phyloP scores from a whole-genome alignment of 306 rosid genomes.

The Echinosophora koreensis region DNA sequence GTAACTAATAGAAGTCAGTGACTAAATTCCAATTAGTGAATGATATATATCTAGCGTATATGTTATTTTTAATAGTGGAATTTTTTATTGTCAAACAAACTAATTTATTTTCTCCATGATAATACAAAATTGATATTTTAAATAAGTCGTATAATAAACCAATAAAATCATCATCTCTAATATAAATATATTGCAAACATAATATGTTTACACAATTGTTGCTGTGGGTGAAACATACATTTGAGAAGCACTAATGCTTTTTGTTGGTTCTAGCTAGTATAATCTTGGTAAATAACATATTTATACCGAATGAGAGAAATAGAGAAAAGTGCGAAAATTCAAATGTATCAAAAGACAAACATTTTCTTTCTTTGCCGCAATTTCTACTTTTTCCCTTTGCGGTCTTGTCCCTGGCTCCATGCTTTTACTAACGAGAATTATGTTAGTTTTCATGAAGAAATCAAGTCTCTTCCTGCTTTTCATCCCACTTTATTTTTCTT shows the following conservation, averaged over 20 bases:
- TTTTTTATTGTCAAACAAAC: no score
- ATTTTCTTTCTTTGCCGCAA: constrained; percentile 61
- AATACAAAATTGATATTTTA: no score
- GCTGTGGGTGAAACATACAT: no score
- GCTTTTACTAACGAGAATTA: constrained; percentile 66
- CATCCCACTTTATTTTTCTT: constrained; percentile 46
- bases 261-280: constrained; percentile 46
- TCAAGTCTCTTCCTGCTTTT: constrained; percentile 68
- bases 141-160: no score
- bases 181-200: no score
- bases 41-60: no score
- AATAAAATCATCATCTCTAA: no score
- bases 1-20: background rate
- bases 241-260: background rate
- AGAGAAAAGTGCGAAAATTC: constrained; percentile 16
- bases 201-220: no score
- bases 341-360: constrained; percentile 56
- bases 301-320: constrained; percentile 38
- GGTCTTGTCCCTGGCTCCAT: constrained; percentile 63
- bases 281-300: constrained; percentile 25
- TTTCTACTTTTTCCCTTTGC: constrained; percentile 69
- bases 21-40: no score
- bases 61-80: no score
- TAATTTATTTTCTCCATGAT: no score
- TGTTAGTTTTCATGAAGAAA: constrained; percentile 72